Evolutionary conservation across 768 basidiomycete genomes (phyloP), one percentile per base, ranked within the genome.

Genomic region (Lactarius vividus): DNA sequence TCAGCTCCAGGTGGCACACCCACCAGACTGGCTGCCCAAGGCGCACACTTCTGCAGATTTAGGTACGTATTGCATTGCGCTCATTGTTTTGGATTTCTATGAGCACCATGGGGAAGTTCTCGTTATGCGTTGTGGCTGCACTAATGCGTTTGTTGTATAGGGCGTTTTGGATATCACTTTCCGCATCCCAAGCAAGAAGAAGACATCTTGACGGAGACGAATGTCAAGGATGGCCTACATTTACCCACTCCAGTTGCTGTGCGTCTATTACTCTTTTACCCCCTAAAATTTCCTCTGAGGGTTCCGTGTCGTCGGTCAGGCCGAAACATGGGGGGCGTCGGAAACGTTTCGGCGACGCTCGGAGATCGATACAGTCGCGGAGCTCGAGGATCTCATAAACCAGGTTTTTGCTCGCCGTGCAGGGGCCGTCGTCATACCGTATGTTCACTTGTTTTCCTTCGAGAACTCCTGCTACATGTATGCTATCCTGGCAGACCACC

Each of bases 161-260:
- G 92, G 20, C 92, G 88, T 73, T 79, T 83, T 62, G 89, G 90
- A 13, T 92, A 89, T 70, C 81, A 87, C 73, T 92, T 92, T 53
- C 90, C 92, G 7, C 82, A 83, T 46, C 84, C 87, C 20, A 82
- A 84, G 6, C 89, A 92, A 73, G 86, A 88, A 62, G 92, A 94
- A 73, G 91, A 92, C 70, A 72, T 84, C 2, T 77, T 94, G 52
- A 86, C 89, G 0, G 83, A 86, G 52, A 68, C 72, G 0, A 88
- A 86, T 69, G 81, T 93, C 39, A 86, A 85, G 77, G 82, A 82
- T 73, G 92, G 92, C 0, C 87, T 88, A 66, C 72, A 76, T 15
- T 76, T 88, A 29, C 72, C 76, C 6, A 77, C 79, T 16, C 79
- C 84, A 33, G 86, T 92, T 52, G 78, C 82, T 39, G 91, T 92